Conservation (phyloP, 257 asterid genomes). For the Lycium ferocissimum region DNA sequence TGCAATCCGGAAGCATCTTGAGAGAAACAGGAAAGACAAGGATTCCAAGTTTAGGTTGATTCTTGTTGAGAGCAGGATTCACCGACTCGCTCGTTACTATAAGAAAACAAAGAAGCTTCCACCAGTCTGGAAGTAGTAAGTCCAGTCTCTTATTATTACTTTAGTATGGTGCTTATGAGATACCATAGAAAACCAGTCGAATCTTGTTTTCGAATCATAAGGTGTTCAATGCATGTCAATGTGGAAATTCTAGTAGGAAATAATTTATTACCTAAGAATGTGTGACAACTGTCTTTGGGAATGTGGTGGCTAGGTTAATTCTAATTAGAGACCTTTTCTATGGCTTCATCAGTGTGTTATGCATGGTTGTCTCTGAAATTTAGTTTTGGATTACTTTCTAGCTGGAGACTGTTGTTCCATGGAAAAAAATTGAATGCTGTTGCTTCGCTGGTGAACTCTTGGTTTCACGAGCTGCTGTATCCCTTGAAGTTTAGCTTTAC, state of each 20-base stretch:
- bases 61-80: slow-evolving; percentile 29
- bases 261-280: background rate
- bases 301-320: background rate
- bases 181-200: background rate
- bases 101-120: slow-evolving; percentile 30
- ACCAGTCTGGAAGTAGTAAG: slow-evolving; percentile 30
- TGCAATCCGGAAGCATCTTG: slow-evolving; percentile 28
- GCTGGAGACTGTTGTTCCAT: background rate
- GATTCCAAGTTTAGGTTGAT: slow-evolving; percentile 30
- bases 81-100: slow-evolving; percentile 27
- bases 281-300: background rate
- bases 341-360: background rate
- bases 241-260: background rate
- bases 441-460: background rate
- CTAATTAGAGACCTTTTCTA: background rate
- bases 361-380: background rate
- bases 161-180: background rate
- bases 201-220: background rate
- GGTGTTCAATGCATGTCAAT: background rate
- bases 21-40: slow-evolving; percentile 30
- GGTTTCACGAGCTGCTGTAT: background rate
- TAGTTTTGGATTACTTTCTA: slow-evolving; percentile 2
- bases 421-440: background rate
- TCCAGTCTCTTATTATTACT: background rate
- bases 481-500: background rate